phyloP scores from a whole-genome alignment of 257 asterid genomes.

The Galeopsis tetrahit region DNA sequence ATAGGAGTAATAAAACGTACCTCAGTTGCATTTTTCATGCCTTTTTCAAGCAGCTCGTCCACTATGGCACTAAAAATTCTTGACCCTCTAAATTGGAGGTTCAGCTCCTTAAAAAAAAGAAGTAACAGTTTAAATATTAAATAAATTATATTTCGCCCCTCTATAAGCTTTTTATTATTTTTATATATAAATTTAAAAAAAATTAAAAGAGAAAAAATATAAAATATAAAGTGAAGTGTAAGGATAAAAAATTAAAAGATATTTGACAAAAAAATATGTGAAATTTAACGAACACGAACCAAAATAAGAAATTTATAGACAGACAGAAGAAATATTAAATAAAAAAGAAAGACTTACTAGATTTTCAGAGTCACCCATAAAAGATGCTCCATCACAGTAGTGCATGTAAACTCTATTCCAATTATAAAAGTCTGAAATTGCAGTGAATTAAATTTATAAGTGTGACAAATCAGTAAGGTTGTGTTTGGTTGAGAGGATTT shows the following conservation, averaged over 20 bases:
- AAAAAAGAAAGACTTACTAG: slow-evolving; percentile 35
- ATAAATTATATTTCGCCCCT: too few species aligned
- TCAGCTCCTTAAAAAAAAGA: slow-evolving; percentile 23
- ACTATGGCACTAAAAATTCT: slow-evolving; percentile 40
- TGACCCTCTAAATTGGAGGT: slow-evolving; percentile 43
- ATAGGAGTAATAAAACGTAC: slow-evolving; percentile 20
- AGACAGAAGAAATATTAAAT: too few species aligned
- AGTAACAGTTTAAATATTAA: neutral
- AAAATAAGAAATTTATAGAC: neutral
- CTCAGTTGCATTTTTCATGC: slow-evolving; percentile 37
- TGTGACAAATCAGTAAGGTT: too few species aligned
- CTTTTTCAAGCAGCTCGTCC: slow-evolving; percentile 37
- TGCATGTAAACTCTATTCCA: slow-evolving; percentile 42
- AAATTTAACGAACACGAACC: neutral
- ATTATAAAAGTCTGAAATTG: slow-evolving; percentile 37
- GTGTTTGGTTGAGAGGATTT: too few species aligned
- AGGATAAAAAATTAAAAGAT: too few species aligned
- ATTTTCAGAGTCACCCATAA: slow-evolving; percentile 37
- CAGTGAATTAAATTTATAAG: too few species aligned
- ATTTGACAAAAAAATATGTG: too few species aligned
- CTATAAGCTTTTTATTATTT: too few species aligned
- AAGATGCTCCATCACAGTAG: slow-evolving; percentile 46
- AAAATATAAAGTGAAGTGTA: too few species aligned
- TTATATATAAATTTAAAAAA: too few species aligned
- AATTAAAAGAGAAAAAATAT: too few species aligned